Evolutionary conservation across 1,284 basidiomycete genomes (phyloP), one percentile per base, ranked within the genome.

Genomic region (Volvariella surrecta): DNA sequence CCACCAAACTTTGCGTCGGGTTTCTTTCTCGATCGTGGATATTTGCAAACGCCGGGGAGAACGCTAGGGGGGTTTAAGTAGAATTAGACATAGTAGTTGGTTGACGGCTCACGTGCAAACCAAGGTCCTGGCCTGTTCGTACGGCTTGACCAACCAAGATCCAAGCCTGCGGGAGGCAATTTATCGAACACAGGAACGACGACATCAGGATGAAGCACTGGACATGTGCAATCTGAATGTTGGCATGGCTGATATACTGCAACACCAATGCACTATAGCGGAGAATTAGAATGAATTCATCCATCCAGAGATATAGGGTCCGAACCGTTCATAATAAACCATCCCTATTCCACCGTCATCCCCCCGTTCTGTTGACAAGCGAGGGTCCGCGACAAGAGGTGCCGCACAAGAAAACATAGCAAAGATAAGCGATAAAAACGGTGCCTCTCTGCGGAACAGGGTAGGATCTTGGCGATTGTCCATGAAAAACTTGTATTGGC

Each of bases 101-200:
- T 32, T 34, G 37, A 43, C 32, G 37, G 71, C 87, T 70, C 64
- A 91, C 88, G 66, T 93, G 89, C 50, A 93, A 72, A 38, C 89
- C 89, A 37, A 93, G 70, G 64, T 94, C 89, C 62, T 93, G 90
- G 2, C 84, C 89, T 46, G 79, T 80, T 44, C 89, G 79, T 37
- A 93, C 76, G 20, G 88, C 89, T 60, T 93, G 89, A 35, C 90
- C 89, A 39, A 89, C 78, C 40, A 92, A 70, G 48, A 93, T 74
- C 89, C 89, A 94, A 19, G 88, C 87, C 65, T 91, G 89, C 1
- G 89, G 90, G 47, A 93, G 74, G 54, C 89, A 90, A 57, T 93
- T 93, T 52, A 93, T 76, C 43, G 87, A 87, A 54, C 89, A 91
- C 47, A 93, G 69, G 67, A 91, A 93, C 1, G 89, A 88, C 30